These are phyloP conservation scores for Ustilago nuda DNA, from an alignment of 1,284 basidiomycete species.

Conservation along the genomic window DNA sequence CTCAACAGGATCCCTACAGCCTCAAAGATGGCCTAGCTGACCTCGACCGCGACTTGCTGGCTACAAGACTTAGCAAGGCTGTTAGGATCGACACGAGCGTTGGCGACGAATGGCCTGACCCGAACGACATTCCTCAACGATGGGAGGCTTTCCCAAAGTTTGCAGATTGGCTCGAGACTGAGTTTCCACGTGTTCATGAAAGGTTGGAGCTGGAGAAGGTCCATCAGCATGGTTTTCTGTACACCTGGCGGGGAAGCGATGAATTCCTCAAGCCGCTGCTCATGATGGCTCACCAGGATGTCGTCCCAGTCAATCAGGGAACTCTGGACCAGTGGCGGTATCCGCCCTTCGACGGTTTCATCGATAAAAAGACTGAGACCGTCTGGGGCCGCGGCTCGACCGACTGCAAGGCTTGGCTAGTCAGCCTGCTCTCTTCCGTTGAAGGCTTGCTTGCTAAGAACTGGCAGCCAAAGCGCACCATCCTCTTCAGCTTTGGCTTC, in stretches of 20 bases:
- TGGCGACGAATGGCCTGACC: conserved; percentile 54
- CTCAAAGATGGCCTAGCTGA: conserved; percentile 39
- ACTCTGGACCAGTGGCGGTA: conserved; percentile 72
- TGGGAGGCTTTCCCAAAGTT: conserved; percentile 58
- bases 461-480: conserved; percentile 70
- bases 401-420: conserved; percentile 71
- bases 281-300: conserved; percentile 73
- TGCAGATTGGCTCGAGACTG: conserved; percentile 46
- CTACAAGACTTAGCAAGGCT: conserved; percentile 49
- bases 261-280: conserved; percentile 76
- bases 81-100: conserved; percentile 62
- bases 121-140: conserved; percentile 38
- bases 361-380: conserved; percentile 70
- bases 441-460: conserved; percentile 71
- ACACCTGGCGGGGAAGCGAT: conserved; percentile 76
- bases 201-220: conserved; percentile 68
- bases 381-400: conserved; percentile 72
- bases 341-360: conserved; percentile 72
- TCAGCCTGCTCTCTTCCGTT: conserved; percentile 71
- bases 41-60: conserved; percentile 41
- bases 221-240: conserved; percentile 77
- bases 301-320: conserved; percentile 72
- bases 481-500: conserved; percentile 78
- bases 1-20: conserved; percentile 43
- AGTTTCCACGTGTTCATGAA: conserved; percentile 55